These are phyloP conservation scores for Misopates orontium DNA, from an alignment of 257 asterid genomes.

Conservation along the genomic window DNA sequence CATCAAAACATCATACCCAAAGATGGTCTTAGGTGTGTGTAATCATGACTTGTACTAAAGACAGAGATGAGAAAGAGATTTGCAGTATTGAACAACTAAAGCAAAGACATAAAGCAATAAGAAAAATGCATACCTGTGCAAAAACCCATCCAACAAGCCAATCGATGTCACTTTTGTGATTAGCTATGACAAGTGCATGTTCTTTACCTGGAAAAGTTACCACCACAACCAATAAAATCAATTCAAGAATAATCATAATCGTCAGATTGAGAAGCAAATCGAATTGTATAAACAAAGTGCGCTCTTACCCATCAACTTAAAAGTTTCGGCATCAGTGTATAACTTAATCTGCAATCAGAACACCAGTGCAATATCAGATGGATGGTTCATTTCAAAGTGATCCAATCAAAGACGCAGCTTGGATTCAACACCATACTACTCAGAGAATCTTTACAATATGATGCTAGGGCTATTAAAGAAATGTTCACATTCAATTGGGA, in stretches of 20 bases:
- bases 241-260: conserved; percentile 10
- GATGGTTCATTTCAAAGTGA: conserved; percentile 20
- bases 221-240: conserved; percentile 22
- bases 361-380: conserved; percentile 19
- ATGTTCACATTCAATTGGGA: not conserved
- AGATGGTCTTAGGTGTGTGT: not conserved
- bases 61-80: not conserved
- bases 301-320: conserved; percentile 67
- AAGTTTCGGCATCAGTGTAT: conserved; percentile 68
- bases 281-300: conserved; percentile 11
- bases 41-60: conserved; percentile 19
- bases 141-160: conserved; percentile 99
- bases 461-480: conserved; percentile 10
- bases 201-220: conserved; percentile 70
- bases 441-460: conserved; percentile 16
- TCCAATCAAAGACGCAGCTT: not conserved
- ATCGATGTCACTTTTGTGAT: conserved; percentile 94
- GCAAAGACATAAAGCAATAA: conserved; percentile 23
- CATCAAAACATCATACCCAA: not conserved
- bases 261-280: conserved; percentile 16
- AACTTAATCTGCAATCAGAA: conserved; percentile 62
- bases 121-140: conserved; percentile 70
- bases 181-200: conserved; percentile 79
- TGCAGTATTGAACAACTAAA: conserved; percentile 10
- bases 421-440: not conserved